A percentile compares a stretch with the other conserved stretches of the same genome.
Conservation (phyloP, 2,329 filamentous ascomycete genomes). For the Penicillium rolfsii region DNA sequence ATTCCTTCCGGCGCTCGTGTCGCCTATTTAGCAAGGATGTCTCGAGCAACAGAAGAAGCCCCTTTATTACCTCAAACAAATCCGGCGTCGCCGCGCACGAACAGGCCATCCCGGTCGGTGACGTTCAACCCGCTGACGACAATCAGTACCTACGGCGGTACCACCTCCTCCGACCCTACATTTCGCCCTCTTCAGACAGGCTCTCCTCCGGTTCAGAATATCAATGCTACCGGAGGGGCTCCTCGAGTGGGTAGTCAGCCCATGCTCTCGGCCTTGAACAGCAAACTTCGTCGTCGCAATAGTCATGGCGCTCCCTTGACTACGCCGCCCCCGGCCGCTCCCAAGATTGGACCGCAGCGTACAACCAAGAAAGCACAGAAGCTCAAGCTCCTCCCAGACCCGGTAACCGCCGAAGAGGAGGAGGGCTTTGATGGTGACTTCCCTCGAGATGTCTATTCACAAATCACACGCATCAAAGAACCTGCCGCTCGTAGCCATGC, state of each 20-base stretch:
- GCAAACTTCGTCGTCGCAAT: slow-evolving; percentile 81
- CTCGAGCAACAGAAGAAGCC: slow-evolving; percentile 45
- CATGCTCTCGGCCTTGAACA: slow-evolving; percentile 80
- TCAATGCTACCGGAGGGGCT: slow-evolving; percentile 31
- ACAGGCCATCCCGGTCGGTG: slow-evolving; percentile 48
- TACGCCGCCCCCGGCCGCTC: slow-evolving; percentile 44
- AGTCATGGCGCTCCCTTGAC: slow-evolving; percentile 69
- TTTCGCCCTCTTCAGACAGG: slow-evolving; percentile 47
- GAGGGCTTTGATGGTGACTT: slow-evolving; percentile 84
- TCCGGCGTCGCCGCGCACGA: slow-evolving; percentile 42
- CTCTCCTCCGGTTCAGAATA: slow-evolving; percentile 41
- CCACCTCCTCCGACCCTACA: slow-evolving; percentile 45
- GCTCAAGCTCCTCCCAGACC: slow-evolving; percentile 92
- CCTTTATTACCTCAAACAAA: slow-evolving; percentile 46
- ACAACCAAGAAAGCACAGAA: slow-evolving; percentile 97
- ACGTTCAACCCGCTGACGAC: slow-evolving; percentile 54
- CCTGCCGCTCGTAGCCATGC: slow-evolving; percentile 90
- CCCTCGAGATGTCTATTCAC: slow-evolving; percentile 92
- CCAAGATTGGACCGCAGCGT: slow-evolving; percentile 89
- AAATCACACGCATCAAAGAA: slow-evolving; percentile 97
- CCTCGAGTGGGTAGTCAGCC: slow-evolving; percentile 51
- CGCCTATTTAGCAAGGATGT: slow-evolving; percentile 16
- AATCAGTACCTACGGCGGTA: slow-evolving; percentile 48
- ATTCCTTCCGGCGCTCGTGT: slow-evolving; percentile 20
- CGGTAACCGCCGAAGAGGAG: slow-evolving; percentile 78